Evolutionary conservation across 257 asterid genomes (phyloP).

Genomic region (Paulownia fortunei): DNA sequence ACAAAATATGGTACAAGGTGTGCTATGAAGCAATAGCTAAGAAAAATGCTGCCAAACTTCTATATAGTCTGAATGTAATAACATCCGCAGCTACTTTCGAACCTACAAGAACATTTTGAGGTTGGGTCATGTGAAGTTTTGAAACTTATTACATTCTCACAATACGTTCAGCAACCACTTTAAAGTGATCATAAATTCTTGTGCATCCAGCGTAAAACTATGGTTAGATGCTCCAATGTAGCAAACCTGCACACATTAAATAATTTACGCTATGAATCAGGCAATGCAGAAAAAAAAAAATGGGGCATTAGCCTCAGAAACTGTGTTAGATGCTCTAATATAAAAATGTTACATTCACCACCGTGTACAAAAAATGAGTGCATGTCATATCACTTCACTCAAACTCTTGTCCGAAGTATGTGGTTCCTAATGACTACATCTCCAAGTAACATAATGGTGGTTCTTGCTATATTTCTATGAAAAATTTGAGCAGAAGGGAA

Average conservation of each 20-base stretch:
- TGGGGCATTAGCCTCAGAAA: neutral
- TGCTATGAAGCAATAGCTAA: too few relatives aligned
- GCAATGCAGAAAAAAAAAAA: neutral
- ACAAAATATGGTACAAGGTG: too few relatives aligned
- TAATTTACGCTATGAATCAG: neutral
- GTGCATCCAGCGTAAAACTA: too few relatives aligned
- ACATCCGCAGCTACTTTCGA: too few relatives aligned
- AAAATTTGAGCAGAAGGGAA: constrained; percentile 5
- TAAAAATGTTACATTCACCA: constrained; percentile 1
- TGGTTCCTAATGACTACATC: constrained; percentile 27
- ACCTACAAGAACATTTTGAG: neutral
- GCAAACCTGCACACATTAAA: neutral
- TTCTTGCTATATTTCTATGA: constrained; percentile 20
- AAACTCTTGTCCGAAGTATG: neutral
- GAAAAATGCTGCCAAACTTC: too few relatives aligned
- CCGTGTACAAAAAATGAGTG: constrained; percentile 3
- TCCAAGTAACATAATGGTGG: constrained; percentile 7
- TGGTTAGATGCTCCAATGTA: neutral
- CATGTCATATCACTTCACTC: constrained; percentile 1
- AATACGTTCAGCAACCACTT: too few relatives aligned
- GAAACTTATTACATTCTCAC: neutral
- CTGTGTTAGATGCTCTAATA: neutral
- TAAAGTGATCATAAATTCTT: too few relatives aligned
- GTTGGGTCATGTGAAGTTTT: neutral
- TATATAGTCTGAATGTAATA: too few relatives aligned